These are phyloP conservation scores for Ramalina peruviana DNA, from an alignment of 495 filamentous ascomycete genomes.

Conservation along the genomic window DNA sequence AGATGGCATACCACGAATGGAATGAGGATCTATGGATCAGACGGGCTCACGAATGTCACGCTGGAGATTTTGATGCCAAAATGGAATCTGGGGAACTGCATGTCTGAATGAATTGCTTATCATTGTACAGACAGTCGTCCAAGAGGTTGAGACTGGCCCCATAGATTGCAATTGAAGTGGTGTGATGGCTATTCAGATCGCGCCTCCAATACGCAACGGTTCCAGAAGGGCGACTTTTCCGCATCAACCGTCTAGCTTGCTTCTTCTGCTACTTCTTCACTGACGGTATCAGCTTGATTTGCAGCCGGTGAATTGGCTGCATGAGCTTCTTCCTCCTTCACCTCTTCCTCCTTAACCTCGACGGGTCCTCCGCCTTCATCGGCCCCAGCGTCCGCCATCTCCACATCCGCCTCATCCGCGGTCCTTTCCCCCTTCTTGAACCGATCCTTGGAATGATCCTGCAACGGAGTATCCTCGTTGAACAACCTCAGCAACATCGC, in stretches of 20 bases:
- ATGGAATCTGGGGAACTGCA: too few species aligned
- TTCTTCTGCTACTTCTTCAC: not conserved
- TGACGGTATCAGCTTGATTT: not conserved
- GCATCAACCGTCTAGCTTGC: not conserved
- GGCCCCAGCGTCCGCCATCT: not conserved
- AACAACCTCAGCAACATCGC: conserved; percentile 86
- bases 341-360: not conserved
- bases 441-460: conserved; percentile 27
- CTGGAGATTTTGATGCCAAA: too few species aligned
- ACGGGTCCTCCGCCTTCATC: not conserved
- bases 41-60: too few species aligned
- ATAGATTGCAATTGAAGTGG: too few species aligned
- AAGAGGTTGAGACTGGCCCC: too few species aligned
- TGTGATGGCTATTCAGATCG: too few species aligned
- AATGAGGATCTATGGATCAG: too few species aligned
- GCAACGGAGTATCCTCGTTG: conserved; percentile 65
- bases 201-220: too few species aligned
- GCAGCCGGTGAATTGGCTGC: not conserved
- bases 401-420: not conserved
- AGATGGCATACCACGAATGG: too few species aligned
- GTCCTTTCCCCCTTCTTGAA: conserved; percentile 3
- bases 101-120: too few species aligned
- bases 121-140: too few species aligned
- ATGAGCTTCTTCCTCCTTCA: not conserved
- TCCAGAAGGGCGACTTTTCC: not conserved